Evolutionary conservation across 2,329 filamentous ascomycete genomes (phyloP).

Genomic region (Cryoendolithus antarcticus): DNA sequence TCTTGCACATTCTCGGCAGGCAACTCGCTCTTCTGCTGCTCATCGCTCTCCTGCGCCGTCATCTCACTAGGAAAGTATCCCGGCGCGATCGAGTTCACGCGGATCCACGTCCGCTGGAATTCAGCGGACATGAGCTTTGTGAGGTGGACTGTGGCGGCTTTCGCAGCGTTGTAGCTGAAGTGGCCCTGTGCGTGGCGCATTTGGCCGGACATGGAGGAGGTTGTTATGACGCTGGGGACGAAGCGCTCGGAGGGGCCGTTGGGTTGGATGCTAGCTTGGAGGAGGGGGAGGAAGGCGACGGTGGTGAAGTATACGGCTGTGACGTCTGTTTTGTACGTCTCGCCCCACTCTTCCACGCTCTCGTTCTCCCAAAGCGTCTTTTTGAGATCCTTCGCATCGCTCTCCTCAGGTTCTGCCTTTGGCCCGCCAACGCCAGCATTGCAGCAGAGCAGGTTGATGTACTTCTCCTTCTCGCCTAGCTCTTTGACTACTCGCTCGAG

Average conservation of each 20-base stretch:
- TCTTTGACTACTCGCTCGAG: conserved; percentile 44
- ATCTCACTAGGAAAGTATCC: conserved; percentile 60
- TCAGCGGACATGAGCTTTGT: conserved; percentile 60
- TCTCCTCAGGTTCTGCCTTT: conserved; percentile 41
- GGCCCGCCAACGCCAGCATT: conserved; percentile 55
- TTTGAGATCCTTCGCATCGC: conserved; percentile 43
- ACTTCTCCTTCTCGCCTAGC: conserved; percentile 47
- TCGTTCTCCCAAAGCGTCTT: conserved; percentile 53
- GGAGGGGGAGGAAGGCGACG: conserved; percentile 57
- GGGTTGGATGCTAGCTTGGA: conserved; percentile 53
- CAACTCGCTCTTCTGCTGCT: conserved; percentile 48
- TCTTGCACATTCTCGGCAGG: conserved; percentile 48
- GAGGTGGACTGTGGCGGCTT: conserved; percentile 61
- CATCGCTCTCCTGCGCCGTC: conserved; percentile 47
- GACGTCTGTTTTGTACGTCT: conserved; percentile 63
- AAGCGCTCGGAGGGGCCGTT: conserved; percentile 45
- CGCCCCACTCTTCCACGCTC: conserved; percentile 58
- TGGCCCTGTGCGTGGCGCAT: conserved; percentile 63
- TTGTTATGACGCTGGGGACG: conserved; percentile 56
- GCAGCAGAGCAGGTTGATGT: conserved; percentile 53
- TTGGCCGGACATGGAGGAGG: conserved; percentile 61
- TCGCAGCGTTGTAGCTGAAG: conserved; percentile 65
- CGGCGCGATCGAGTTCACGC: conserved; percentile 54
- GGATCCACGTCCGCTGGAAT: conserved; percentile 50
- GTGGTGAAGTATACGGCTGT: conserved; percentile 62